Evolutionary conservation across 1,284 basidiomycete genomes (phyloP), one percentile per base, ranked within the genome.

Genomic region (Pisolithus thermaeus): DNA sequence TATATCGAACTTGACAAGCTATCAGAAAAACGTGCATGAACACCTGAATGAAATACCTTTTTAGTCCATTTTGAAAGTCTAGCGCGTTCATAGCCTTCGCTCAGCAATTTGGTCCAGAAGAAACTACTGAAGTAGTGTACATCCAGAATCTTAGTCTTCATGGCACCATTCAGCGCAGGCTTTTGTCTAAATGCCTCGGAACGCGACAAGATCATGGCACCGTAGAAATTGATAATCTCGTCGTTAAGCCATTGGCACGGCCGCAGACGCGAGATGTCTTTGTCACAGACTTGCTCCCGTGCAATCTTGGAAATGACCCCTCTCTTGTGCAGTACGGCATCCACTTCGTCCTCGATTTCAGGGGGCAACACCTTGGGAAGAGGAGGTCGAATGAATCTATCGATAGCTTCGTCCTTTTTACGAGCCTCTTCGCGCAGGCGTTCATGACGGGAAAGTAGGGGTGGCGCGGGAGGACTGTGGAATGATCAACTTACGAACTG

Each of bases 151-250:
- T 59, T 69, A 66, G 56, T 65, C 56, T 52, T 56, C 61, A 23
- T 57, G 51, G 57, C 52, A 48, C 70, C 48, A 75, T 71, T 63
- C 70, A 67, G 43, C 54, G 62, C 56, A 57, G 68, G 66, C 70
- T 78, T 65, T 73, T 71, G 69, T 62, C 74, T 75, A 61, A 67
- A 70, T 22, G 63, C 71, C 49, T 87, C 81, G 4, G 87, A 78
- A 7, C 93, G 80, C 20, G 78, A 74, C 53, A 87, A 71, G 57
- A 99, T 82, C 73, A 99, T 73, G 8, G 86, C 84, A 2, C 91
- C 92, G 68, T 98, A 97, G 62, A 92, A 96, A 71, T 97, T 97
- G 76, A 99, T 91, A 49, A 97, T 76, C 61, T 98, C 95, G 66
- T 99, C 97, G 69, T 99, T 97, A 51, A 99, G 76, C 97, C 97